These are phyloP conservation scores for Monilinia laxa DNA, from an alignment of 2,329 filamentous ascomycete genomes.

Conservation along the genomic window DNA sequence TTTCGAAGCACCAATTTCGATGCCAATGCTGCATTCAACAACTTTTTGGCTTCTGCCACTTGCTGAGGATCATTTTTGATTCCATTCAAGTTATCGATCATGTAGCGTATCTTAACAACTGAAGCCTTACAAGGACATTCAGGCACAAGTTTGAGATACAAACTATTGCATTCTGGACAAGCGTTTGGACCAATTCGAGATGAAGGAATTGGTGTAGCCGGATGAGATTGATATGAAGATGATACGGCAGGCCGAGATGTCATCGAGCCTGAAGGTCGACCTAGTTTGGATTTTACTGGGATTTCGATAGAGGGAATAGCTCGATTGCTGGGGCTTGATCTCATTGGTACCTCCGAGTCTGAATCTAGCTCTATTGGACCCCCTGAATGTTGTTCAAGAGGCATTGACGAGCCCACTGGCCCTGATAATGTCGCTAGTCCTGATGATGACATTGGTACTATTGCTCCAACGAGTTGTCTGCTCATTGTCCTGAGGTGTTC, in stretches of 20 bases:
- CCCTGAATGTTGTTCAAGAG: background rate
- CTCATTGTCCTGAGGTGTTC: background rate
- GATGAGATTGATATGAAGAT: background rate
- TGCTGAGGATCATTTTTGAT: conserved; percentile 1
- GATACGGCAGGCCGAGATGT: background rate
- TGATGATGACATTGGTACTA: no score
- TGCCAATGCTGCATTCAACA: conserved; percentile 3
- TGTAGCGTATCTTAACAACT: background rate
- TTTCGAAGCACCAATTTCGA: background rate
- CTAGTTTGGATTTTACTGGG: conserved; percentile 8
- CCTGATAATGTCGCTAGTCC: background rate
- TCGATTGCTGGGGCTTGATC: background rate
- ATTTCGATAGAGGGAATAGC: conserved; percentile 1
- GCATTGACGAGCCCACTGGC: background rate
- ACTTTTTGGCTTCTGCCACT: background rate
- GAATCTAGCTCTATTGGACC: background rate
- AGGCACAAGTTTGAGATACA: background rate
- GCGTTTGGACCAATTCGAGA: background rate
- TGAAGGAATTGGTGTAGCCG: no score
- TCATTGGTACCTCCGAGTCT: background rate
- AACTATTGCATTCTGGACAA: conserved; percentile 5
- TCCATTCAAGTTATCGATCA: conserved; percentile 17
- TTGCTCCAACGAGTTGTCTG: background rate
- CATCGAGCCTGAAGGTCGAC: conserved; percentile 3
- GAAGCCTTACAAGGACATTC: background rate